Percentiles rank a stretch among this genome's conserved stretches.
Conservation (phyloP, 2,329 filamentous ascomycete genomes). For the Alternaria novae-zelandiae region DNA sequence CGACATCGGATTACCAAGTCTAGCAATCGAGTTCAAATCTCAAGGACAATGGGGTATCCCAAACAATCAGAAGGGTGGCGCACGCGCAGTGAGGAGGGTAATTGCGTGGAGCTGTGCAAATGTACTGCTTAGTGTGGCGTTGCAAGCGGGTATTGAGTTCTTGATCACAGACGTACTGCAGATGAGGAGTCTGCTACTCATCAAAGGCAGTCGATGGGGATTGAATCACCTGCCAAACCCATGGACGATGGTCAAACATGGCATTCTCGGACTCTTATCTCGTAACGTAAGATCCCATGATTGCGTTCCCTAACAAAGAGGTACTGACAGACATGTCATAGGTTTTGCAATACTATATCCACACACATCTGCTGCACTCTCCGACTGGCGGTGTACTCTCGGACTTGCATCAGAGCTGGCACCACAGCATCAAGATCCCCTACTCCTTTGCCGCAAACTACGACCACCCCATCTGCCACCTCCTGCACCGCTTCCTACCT, state of each 20-base stretch:
- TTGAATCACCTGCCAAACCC: conserved; percentile 69
- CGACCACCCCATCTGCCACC: conserved; percentile 70
- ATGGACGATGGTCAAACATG: conserved; percentile 64
- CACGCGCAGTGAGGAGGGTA: conserved; percentile 56
- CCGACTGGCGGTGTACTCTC: conserved; percentile 36
- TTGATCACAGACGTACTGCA: conserved; percentile 61
- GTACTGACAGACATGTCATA: conserved; percentile 39
- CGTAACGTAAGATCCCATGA: conserved; percentile 58
- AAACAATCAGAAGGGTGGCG: conserved; percentile 45
- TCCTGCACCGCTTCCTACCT: conserved; percentile 69
- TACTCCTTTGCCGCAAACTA: conserved; percentile 70
- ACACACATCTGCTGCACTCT: conserved; percentile 73
- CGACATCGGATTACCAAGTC: conserved; percentile 72
- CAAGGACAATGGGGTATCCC: conserved; percentile 63
- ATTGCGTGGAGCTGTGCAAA: conserved; percentile 63
- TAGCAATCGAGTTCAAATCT: conserved; percentile 72
- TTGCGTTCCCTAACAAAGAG: conserved; percentile 8
- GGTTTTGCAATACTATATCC: conserved; percentile 73
- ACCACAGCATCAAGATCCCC: conserved; percentile 63
- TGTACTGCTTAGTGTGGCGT: conserved; percentile 57
- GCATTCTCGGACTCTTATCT: conserved; percentile 60
- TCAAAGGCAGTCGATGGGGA: conserved; percentile 64
- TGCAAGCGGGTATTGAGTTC: conserved; percentile 64
- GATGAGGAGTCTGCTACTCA: conserved; percentile 63
- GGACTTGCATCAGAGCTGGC: conserved; percentile 60